Evolutionary conservation across 371 early-diverging fungal genomes (phyloP).

Genomic region (Actinomortierella ambigua): DNA sequence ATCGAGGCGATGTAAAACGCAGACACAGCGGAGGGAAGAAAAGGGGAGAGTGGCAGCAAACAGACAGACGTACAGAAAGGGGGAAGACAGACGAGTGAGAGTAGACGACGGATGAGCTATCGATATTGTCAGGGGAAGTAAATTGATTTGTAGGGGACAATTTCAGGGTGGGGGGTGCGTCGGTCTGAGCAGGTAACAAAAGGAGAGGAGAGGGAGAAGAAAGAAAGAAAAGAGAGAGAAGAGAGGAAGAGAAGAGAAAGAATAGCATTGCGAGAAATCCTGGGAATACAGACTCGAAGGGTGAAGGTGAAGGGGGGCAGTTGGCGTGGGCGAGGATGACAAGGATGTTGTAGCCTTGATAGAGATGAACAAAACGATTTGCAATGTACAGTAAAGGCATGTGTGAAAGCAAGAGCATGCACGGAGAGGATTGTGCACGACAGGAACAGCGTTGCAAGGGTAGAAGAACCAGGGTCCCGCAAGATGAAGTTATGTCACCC

Average conservation of each 20-base stretch:
- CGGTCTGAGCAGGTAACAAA: background rate
- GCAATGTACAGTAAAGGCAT: too few species aligned
- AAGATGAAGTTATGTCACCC: too few species aligned
- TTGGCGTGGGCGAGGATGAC: background rate
- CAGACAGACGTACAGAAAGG: constrained; percentile 1
- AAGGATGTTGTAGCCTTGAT: too few species aligned
- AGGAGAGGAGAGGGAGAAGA: background rate
- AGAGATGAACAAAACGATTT: too few species aligned
- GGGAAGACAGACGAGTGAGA: background rate
- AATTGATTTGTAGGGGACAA: background rate
- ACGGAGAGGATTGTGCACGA: too few species aligned
- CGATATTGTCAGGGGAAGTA: background rate
- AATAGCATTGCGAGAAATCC: constrained; percentile 1
- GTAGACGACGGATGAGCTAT: background rate
- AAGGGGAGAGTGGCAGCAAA: background rate
- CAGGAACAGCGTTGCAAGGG: too few species aligned
- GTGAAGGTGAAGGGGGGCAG: constrained; percentile 6
- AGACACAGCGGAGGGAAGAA: background rate
- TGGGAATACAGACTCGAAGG: constrained; percentile 3
- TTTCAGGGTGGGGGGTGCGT: too few species aligned
- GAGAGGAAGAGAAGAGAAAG: constrained; percentile 1
- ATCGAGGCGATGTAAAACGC: too few species aligned
- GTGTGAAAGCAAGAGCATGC: too few species aligned
- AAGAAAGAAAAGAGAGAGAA: background rate
- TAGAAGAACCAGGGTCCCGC: too few species aligned